Percentiles rank a stretch among this genome's conserved stretches.
Evolutionary conservation across 768 basidiomycete genomes (phyloP).

Genomic region (Pholiota microspora): DNA sequence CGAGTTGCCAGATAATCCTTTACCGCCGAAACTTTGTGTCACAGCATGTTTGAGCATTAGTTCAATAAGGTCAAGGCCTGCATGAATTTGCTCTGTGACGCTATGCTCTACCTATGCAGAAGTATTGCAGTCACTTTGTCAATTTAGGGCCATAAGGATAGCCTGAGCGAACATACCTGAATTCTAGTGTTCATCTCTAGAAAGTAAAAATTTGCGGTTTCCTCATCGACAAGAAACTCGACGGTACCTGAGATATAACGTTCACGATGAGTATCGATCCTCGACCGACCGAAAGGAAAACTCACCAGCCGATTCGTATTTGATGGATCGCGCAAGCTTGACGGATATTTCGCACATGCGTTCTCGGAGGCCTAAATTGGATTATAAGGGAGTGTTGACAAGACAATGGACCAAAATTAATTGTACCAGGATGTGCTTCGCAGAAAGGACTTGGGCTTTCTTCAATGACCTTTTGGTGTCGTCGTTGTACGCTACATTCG

Average conservation of each 20-base stretch:
- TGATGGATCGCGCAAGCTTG: constrained; percentile 42
- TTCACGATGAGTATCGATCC: neutral
- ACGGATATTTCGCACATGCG: constrained; percentile 55
- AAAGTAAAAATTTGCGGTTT: constrained; percentile 56
- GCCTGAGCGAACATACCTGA: constrained; percentile 35
- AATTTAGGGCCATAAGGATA: neutral
- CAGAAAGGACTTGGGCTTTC: constrained; percentile 67
- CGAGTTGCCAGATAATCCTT: constrained; percentile 11
- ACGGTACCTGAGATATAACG: constrained; percentile 48
- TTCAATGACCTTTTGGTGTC: constrained; percentile 75
- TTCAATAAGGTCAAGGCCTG: constrained; percentile 58
- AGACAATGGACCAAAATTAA: neutral
- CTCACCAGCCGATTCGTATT: constrained; percentile 59
- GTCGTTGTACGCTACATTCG: constrained; percentile 67
- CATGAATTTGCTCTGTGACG: constrained; percentile 55
- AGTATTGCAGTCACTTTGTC: neutral
- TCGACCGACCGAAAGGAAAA: neutral
- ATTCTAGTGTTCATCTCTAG: constrained; percentile 73
- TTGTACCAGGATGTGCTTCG: constrained; percentile 36
- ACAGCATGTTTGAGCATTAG: constrained; percentile 63
- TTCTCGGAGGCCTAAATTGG: constrained; percentile 37
- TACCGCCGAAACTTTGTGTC: constrained; percentile 25
- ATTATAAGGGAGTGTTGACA: neutral
- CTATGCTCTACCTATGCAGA: constrained; percentile 58
- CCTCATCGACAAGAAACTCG: constrained; percentile 62